These are phyloP conservation scores for Penicillium riverlandense DNA, from an alignment of 495 filamentous ascomycete species.

Conservation along the genomic window DNA sequence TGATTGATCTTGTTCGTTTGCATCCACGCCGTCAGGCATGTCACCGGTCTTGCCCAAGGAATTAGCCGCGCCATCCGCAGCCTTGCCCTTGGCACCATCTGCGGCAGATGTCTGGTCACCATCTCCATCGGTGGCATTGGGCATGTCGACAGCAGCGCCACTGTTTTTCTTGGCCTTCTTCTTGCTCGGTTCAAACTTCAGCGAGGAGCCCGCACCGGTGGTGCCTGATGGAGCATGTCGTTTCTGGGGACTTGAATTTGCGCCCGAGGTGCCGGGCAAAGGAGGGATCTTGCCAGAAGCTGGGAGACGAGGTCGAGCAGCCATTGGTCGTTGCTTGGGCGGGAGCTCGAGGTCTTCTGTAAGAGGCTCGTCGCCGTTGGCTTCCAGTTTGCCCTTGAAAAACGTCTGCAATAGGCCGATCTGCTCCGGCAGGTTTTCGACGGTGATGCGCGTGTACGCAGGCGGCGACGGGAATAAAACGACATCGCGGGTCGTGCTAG, in stretches of 20 bases:
- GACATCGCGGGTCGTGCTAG: slow-evolving; percentile 43
- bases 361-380: slow-evolving; percentile 72
- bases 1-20: too few relatives aligned
- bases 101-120: slow-evolving; percentile 10
- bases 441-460: slow-evolving; percentile 70
- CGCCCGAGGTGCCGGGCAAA: slow-evolving; percentile 20
- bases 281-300: slow-evolving; percentile 83
- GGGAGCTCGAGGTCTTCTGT: slow-evolving; percentile 95
- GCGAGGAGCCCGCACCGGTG: slow-evolving; percentile 1
- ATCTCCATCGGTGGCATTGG: slow-evolving; percentile 28
- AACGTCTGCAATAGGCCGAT: slow-evolving; percentile 84
- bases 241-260: slow-evolving; percentile 69
- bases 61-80: slow-evolving; percentile 11
- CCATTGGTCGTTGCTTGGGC: slow-evolving; percentile 80
- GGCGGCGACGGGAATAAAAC: slow-evolving; percentile 52
- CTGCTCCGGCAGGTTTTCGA: slow-evolving; percentile 66
- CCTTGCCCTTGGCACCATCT: slow-evolving; percentile 16
- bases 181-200: slow-evolving; percentile 36
- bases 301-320: slow-evolving; percentile 65
- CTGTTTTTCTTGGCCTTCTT: slow-evolving; percentile 44
- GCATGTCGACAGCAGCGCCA: slow-evolving; percentile 23
- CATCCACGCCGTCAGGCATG: background rate
- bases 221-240: slow-evolving; percentile 48
- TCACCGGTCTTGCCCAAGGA: slow-evolving; percentile 5
- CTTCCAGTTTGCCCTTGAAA: slow-evolving; percentile 79